phyloP scores from a whole-genome alignment of 2,329 filamentous ascomycete species.

The Magnaporthiopsis rhizophila region DNA sequence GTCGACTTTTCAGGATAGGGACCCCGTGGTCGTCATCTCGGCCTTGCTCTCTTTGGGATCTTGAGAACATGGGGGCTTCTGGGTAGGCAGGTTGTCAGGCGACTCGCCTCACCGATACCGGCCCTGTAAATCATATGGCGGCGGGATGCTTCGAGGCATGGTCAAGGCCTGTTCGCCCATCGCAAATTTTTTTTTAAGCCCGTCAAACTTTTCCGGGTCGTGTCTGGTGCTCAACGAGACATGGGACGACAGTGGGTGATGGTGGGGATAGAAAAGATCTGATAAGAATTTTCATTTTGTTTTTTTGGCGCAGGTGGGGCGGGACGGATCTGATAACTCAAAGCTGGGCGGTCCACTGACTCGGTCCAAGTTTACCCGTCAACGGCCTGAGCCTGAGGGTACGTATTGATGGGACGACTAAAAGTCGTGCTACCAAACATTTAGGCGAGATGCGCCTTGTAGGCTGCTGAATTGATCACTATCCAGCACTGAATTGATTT shows the following conservation, averaged over 20 bases:
- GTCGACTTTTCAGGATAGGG: neutral
- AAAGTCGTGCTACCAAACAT: too few species aligned
- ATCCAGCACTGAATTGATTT: too few species aligned
- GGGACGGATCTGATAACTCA: slow-evolving; percentile 3
- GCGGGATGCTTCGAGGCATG: too few species aligned
- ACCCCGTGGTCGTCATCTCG: neutral
- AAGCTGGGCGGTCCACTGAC: neutral
- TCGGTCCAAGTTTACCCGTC: neutral
- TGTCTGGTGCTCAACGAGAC: neutral
- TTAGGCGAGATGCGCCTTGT: too few species aligned
- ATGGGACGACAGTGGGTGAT: too few species aligned
- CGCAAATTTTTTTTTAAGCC: neutral
- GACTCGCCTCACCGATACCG: neutral
- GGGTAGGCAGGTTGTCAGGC: too few species aligned
- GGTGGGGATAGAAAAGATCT: neutral
- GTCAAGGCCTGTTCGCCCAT: neutral
- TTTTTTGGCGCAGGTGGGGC: neutral
- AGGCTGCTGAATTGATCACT: too few species aligned
- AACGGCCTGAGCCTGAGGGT: too few species aligned
- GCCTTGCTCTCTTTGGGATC: neutral
- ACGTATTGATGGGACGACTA: too few species aligned
- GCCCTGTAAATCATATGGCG: neutral
- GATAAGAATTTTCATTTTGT: neutral
- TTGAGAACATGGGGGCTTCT: neutral
- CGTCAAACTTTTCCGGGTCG: neutral